These are phyloP conservation scores for Vaccinium myrtillus DNA, from an alignment of 148 eudicot genomes.

Conservation along the genomic window DNA sequence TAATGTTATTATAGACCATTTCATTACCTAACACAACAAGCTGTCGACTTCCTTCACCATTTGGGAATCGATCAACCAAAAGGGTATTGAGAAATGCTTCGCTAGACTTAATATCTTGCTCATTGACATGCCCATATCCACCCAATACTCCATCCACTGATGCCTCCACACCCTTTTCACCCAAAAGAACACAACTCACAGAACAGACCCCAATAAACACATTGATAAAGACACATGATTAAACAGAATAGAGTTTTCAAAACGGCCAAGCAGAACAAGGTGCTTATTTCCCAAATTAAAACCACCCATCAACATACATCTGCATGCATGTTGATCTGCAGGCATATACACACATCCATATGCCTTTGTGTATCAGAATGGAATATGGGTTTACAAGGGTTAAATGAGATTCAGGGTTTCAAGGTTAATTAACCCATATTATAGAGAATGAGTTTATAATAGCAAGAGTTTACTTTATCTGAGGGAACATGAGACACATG, in stretches of 20 bases:
- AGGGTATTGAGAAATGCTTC: slow-evolving; percentile 66
- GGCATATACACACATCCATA: neutral
- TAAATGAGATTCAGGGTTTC: neutral
- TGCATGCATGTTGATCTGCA: neutral
- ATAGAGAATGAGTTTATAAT: too few species aligned
- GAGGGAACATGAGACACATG: too few species aligned
- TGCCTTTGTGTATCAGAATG: neutral
- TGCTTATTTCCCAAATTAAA: neutral
- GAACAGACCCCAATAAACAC: slow-evolving; percentile 5
- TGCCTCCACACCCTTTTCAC: slow-evolving; percentile 78
- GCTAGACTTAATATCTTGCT: slow-evolving; percentile 71
- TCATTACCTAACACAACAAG: slow-evolving; percentile 78
- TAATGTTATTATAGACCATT: neutral
- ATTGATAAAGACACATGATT: neutral
- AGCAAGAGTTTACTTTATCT: too few species aligned
- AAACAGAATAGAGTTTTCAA: neutral
- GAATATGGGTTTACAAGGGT: neutral
- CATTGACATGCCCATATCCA: slow-evolving; percentile 75
- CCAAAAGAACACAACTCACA: slow-evolving; percentile 6
- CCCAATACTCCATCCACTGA: slow-evolving; percentile 91
- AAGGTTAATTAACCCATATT: neutral
- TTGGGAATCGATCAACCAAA: slow-evolving; percentile 40
- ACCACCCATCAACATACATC: neutral
- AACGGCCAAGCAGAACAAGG: neutral
- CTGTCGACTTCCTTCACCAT: slow-evolving; percentile 39